Evolutionary conservation across 805 yeast genomes (phyloP).

Genomic region (Metschnikowia aberdeeniae): DNA sequence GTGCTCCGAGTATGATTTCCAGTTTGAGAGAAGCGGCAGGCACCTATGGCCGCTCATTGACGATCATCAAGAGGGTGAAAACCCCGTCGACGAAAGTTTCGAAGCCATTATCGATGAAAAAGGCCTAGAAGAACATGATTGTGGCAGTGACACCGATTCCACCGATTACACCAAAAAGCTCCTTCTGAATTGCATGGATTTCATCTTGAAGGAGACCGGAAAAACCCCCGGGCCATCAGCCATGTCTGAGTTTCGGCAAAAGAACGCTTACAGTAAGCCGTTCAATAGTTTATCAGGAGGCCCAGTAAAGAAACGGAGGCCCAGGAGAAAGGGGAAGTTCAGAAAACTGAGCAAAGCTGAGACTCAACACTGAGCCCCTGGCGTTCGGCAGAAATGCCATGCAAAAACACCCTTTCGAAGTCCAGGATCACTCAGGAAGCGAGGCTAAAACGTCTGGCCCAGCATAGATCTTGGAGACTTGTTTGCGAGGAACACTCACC

Average conservation of each 20-base stretch:
- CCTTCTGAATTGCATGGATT: constrained; percentile 10
- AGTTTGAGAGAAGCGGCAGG: neutral
- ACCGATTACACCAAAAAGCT: constrained; percentile 9
- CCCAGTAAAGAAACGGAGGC: neutral
- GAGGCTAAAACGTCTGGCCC: neutral
- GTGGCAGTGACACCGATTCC: constrained; percentile 2
- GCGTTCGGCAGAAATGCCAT: neutral
- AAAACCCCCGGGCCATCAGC: neutral
- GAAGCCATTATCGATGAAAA: constrained; percentile 3
- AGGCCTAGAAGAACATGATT: constrained; percentile 4
- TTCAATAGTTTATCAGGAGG: neutral
- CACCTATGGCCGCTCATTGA: constrained; percentile 2
- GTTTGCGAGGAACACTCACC: constrained; percentile 24
- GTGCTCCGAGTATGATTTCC: constrained; percentile 34
- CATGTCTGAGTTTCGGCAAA: neutral
- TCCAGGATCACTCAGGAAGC: neutral
- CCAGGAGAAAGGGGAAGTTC: neutral
- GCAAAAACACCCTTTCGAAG: neutral
- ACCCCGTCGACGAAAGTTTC: constrained; percentile 3
- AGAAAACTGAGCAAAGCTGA: neutral
- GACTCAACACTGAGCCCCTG: neutral
- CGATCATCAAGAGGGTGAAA: neutral
- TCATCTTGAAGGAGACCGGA: constrained; percentile 7
- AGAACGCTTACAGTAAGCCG: neutral
- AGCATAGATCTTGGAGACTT: constrained; percentile 14